A percentile compares a stretch with the other conserved stretches of the same genome.
phyloP scores from a whole-genome alignment of 768 basidiomycete species.

The Galerina marginata region DNA sequence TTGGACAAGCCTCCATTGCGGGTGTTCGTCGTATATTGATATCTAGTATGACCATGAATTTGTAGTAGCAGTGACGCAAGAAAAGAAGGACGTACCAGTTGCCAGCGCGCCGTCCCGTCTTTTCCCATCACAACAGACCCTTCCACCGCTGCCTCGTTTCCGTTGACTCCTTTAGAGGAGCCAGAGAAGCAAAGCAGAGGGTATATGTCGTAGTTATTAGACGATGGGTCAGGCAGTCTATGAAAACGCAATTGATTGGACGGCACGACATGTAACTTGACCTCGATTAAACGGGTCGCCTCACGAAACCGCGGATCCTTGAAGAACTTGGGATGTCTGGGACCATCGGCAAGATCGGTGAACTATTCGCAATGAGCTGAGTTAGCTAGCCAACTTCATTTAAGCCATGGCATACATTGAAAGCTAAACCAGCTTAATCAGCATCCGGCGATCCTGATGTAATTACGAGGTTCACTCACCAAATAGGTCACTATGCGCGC shows the following conservation, averaged over 20 bases:
- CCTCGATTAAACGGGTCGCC: constrained; percentile 65
- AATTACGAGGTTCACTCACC: constrained; percentile 12
- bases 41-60: constrained; percentile 40
- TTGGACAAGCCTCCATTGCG: constrained; percentile 62
- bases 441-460: not conserved
- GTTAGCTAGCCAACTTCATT: constrained; percentile 10
- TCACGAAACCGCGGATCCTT: constrained; percentile 63
- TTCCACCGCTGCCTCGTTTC: constrained; percentile 50
- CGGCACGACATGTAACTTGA: constrained; percentile 55
- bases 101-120: constrained; percentile 56
- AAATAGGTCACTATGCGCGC: constrained; percentile 18
- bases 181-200: constrained; percentile 56
- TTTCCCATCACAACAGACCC: constrained; percentile 55
- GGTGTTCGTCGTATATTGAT: constrained; percentile 55
- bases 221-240: constrained; percentile 15
- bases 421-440: constrained; percentile 37
- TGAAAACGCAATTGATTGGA: constrained; percentile 34
- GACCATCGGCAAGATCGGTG: constrained; percentile 38
- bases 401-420: constrained; percentile 46
- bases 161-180: constrained; percentile 45
- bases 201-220: constrained; percentile 31
- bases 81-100: constrained; percentile 49
- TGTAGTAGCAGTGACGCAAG: not conserved
- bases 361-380: constrained; percentile 29
- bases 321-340: constrained; percentile 53